A percentile compares a stretch with the other conserved stretches of the same genome.
These are phyloP conservation scores for Tephrocybe sp. DNA, from an alignment of 768 basidiomycete species.

Conservation along the genomic window DNA sequence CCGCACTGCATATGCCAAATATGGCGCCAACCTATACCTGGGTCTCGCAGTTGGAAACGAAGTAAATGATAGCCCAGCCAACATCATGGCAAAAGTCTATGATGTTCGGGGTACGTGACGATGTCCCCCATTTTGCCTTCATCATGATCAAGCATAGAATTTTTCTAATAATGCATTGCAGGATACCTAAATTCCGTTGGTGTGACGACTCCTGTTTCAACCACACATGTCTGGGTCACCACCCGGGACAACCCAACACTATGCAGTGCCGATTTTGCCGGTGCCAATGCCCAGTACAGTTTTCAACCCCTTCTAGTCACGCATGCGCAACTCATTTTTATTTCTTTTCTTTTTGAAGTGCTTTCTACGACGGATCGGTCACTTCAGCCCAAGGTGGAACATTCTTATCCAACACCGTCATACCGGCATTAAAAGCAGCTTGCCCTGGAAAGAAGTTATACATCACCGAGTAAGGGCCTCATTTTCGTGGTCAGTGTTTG, in stretches of 20 bases:
- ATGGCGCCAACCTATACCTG: conserved; percentile 28
- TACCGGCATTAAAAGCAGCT: conserved; percentile 30
- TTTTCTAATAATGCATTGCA: conserved; percentile 9
- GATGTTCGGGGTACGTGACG: conserved; percentile 29
- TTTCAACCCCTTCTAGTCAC: neutral
- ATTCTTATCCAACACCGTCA: conserved; percentile 36
- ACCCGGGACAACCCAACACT: conserved; percentile 29
- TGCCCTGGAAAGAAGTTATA: conserved; percentile 35
- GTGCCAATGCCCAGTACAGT: conserved; percentile 36
- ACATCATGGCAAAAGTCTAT: conserved; percentile 34
- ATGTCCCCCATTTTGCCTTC: neutral
- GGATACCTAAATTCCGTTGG: conserved; percentile 31
- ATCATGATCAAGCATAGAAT: neutral
- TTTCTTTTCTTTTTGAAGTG: conserved; percentile 19
- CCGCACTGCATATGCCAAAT: conserved; percentile 27
- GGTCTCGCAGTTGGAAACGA: conserved; percentile 39
- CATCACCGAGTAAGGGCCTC: conserved; percentile 37
- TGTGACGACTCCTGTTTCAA: conserved; percentile 32
- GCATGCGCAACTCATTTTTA: too few species aligned
- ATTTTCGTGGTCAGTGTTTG: too few species aligned
- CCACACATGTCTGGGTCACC: conserved; percentile 34
- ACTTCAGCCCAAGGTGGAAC: conserved; percentile 30
- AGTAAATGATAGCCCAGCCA: conserved; percentile 26
- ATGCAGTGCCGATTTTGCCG: conserved; percentile 35
- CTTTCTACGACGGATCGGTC: conserved; percentile 33